Evolutionary conservation across 2,329 filamentous ascomycete species (phyloP).

Genomic region (Thermomyces lanuginosus): DNA sequence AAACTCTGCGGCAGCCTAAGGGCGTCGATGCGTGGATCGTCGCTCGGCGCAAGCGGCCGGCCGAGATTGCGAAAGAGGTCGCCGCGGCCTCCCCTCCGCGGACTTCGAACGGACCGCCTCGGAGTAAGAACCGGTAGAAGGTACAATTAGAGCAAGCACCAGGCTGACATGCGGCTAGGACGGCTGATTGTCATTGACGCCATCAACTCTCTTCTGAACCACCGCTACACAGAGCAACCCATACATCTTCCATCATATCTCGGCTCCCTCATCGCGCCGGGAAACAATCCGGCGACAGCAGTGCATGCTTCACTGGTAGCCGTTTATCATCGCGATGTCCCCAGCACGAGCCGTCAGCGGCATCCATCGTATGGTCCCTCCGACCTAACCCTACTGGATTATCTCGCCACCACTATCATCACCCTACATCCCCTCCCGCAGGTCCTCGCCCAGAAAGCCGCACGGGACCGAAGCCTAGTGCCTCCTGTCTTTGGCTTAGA

Average conservation of each 20-base stretch:
- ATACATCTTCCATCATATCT: slow-evolving; percentile 52
- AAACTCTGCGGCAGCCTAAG: slow-evolving; percentile 49
- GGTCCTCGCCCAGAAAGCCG: slow-evolving; percentile 56
- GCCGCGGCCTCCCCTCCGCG: slow-evolving; percentile 20
- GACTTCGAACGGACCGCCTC: slow-evolving; percentile 9
- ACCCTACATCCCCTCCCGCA: slow-evolving; percentile 58
- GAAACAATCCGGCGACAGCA: slow-evolving; percentile 8
- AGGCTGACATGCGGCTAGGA: slow-evolving; percentile 31
- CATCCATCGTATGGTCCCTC: slow-evolving; percentile 41
- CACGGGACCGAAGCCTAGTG: slow-evolving; percentile 55
- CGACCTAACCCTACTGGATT: slow-evolving; percentile 56
- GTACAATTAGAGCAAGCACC: background rate
- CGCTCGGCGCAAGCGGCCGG: slow-evolving; percentile 42
- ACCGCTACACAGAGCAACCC: slow-evolving; percentile 27
- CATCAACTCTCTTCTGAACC: slow-evolving; percentile 46
- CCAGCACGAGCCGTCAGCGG: slow-evolving; percentile 31
- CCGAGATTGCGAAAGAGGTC: slow-evolving; percentile 45
- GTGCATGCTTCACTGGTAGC: slow-evolving; percentile 51
- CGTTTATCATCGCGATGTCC: slow-evolving; percentile 69
- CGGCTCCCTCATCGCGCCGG: slow-evolving; percentile 48
- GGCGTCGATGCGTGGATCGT: slow-evolving; percentile 53
- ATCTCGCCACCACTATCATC: slow-evolving; percentile 79
- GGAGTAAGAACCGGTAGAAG: slow-evolving; percentile 12
- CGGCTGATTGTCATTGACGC: slow-evolving; percentile 65
- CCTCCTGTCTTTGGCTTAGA: slow-evolving; percentile 65